A percentile compares a stretch with the other conserved stretches of the same genome.
These are phyloP conservation scores for Penicillium psychrofluorescens DNA, from an alignment of 495 filamentous ascomycete genomes.

Conservation along the genomic window DNA sequence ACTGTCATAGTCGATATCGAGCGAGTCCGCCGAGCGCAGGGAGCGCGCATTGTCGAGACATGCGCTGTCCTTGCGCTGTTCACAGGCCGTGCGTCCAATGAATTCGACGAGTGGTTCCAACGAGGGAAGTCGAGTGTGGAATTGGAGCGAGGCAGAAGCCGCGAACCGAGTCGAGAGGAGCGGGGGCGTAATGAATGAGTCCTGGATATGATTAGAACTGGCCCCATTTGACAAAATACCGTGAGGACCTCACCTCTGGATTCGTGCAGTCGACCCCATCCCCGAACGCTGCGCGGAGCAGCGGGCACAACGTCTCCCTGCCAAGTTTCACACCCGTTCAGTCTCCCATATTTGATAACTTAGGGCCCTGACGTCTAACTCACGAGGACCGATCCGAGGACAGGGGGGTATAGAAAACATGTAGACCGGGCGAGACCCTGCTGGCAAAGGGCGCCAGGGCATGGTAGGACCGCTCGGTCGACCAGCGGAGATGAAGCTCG, in stretches of 20 bases:
- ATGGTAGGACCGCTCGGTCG: constrained; percentile 47
- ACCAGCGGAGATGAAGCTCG: constrained; percentile 79
- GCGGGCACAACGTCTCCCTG: constrained; percentile 53
- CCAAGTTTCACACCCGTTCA: not conserved
- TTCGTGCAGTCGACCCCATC: constrained; percentile 43
- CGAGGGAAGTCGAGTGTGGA: constrained; percentile 52
- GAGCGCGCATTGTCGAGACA: constrained; percentile 30
- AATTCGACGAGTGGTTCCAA: constrained; percentile 50
- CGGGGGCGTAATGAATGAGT: constrained; percentile 58
- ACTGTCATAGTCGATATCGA: constrained; percentile 75
- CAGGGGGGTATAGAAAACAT: constrained; percentile 69
- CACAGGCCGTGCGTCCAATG: constrained; percentile 51
- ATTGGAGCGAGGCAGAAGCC: constrained; percentile 60
- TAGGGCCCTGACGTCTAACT: constrained; percentile 2
- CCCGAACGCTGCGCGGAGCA: constrained; percentile 57
- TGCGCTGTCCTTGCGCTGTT: constrained; percentile 11
- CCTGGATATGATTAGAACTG: constrained; percentile 24
- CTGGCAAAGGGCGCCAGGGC: constrained; percentile 63
- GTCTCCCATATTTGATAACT: too few species aligned
- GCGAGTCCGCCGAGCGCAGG: constrained; percentile 47
- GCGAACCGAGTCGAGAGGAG: constrained; percentile 59
- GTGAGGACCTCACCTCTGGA: constrained; percentile 29
- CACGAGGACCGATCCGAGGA: constrained; percentile 31
- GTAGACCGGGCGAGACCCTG: constrained; percentile 70
- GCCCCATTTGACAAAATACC: too few species aligned